Percentiles rank a stretch among this genome's conserved stretches.
These are phyloP conservation scores for Mycoemilia scoparia DNA, from an alignment of 192 early-diverging fungal species.

Conservation along the genomic window DNA sequence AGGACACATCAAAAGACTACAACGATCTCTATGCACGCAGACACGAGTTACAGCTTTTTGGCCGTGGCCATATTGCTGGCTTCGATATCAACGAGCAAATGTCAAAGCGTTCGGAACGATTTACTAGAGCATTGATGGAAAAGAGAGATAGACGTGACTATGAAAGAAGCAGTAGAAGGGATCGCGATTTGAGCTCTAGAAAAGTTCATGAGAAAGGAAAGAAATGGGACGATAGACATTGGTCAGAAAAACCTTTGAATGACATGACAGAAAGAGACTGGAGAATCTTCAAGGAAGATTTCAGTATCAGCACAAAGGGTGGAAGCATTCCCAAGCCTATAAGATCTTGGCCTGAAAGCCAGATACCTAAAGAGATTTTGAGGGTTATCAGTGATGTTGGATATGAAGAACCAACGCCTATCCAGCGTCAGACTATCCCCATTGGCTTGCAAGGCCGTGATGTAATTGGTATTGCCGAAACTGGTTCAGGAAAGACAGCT, in stretches of 20 bases:
- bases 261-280: slow-evolving; percentile 96
- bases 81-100: slow-evolving; percentile 32
- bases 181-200: not conserved
- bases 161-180: slow-evolving; percentile 2
- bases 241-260: slow-evolving; percentile 73
- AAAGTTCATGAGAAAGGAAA: not conserved
- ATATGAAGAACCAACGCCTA: slow-evolving; percentile 88
- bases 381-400: slow-evolving; percentile 66
- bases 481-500: slow-evolving; percentile 91
- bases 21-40: slow-evolving; percentile 76
- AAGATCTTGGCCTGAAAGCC: slow-evolving; percentile 73
- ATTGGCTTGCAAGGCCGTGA: slow-evolving; percentile 85
- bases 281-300: slow-evolving; percentile 99
- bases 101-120: too few relatives aligned
- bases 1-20: slow-evolving; percentile 88
- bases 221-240: slow-evolving; percentile 80
- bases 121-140: too few relatives aligned
- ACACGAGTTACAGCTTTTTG: slow-evolving; percentile 58
- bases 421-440: slow-evolving; percentile 93
- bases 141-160: too few relatives aligned
- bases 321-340: slow-evolving; percentile 77
- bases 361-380: slow-evolving; percentile 46
- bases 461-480: slow-evolving; percentile 74
- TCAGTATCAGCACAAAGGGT: slow-evolving; percentile 88
- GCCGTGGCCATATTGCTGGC: slow-evolving; percentile 71